Conservation (phyloP, 1,284 basidiomycete genomes). For the Leccinum huronense region DNA sequence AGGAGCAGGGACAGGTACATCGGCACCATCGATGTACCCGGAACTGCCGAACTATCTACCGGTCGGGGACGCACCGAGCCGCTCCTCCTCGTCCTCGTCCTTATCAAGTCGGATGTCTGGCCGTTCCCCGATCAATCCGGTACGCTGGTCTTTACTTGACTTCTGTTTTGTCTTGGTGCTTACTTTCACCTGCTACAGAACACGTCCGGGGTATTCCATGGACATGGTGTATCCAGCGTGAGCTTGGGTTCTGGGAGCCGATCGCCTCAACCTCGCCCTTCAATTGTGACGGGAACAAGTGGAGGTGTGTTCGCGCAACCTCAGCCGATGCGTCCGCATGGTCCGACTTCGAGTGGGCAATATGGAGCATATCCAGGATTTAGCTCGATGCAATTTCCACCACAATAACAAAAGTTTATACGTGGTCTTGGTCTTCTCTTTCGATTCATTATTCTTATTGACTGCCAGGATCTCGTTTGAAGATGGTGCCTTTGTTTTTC, state of each 20-base stretch:
- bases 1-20: conserved; percentile 14
- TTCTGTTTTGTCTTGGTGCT: conserved; percentile 11
- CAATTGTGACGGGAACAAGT: conserved; percentile 12
- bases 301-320: conserved; percentile 25
- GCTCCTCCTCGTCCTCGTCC: conserved; percentile 36
- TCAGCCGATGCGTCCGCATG: conserved; percentile 24
- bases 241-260: conserved; percentile 14
- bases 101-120: conserved; percentile 35
- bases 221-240: conserved; percentile 16
- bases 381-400: conserved; percentile 23
- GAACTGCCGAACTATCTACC: conserved; percentile 28
- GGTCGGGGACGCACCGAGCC: conserved; percentile 29
- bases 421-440: background rate
- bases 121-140: conserved; percentile 32
- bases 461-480: conserved; percentile 6
- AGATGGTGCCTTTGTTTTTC: conserved; percentile 1
- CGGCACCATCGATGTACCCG: conserved; percentile 21
- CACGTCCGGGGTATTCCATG: conserved; percentile 23
- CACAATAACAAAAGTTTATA: conserved; percentile 16
- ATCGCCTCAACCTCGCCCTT: conserved; percentile 23
- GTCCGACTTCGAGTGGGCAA: conserved; percentile 13
- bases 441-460: conserved; percentile 27
- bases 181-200: conserved; percentile 20
- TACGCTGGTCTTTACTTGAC: conserved; percentile 14
- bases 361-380: conserved; percentile 25